Base-by-base conservation (phyloP, 805 yeast genomes). In the Ogataea nakhonphanomensis region DNA sequence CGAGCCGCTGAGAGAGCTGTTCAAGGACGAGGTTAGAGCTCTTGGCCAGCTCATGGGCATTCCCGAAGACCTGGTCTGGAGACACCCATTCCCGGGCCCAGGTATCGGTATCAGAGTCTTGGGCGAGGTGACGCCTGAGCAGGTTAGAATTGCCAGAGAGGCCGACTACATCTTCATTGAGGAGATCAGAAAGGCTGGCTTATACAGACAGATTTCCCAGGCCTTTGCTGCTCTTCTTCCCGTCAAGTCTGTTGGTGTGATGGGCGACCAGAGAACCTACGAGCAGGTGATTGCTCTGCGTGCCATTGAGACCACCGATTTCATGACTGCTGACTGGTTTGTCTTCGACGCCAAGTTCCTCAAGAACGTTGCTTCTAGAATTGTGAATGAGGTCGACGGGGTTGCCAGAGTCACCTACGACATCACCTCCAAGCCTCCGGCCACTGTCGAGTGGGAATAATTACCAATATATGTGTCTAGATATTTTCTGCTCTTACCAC, bases 81-180 rank as follows among this genome's bases (percentile, higher is more conserved):
- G 99, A 76, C 99, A 93, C 65, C 99, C 99, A 43, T 93, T 93
- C 95, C 99, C 99, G 58, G 99, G 99, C 64, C 99, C 99, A 65
- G 99, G 99, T 73, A 85, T 93, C 62, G 99, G 97, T 55, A 93
- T 93, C 66, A 84, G 99, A 70, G 95, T 93, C 41, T 74, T 93
- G 35, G 99, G 99, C 55, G 98, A 91, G 71, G 98, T 93, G 49
- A 86, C 96, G 44, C 84, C 79, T 53, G 80, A 74, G 51, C 99
- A 93, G 72, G 93, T 93, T 43, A 91, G 80, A 61, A 93, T 93
- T 62, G 99, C 98, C 32, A 84, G 98, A 70, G 91, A 88, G 64
- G 99, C 99, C 48, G 99, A 93, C 66, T 75, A 73, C 66, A 93
- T 93, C 58, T 93, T 86, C 76, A 93, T 93, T 61, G 95, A 86